Conservation (phyloP, 768 basidiomycete genomes). For the Hericium alpestre region DNA sequence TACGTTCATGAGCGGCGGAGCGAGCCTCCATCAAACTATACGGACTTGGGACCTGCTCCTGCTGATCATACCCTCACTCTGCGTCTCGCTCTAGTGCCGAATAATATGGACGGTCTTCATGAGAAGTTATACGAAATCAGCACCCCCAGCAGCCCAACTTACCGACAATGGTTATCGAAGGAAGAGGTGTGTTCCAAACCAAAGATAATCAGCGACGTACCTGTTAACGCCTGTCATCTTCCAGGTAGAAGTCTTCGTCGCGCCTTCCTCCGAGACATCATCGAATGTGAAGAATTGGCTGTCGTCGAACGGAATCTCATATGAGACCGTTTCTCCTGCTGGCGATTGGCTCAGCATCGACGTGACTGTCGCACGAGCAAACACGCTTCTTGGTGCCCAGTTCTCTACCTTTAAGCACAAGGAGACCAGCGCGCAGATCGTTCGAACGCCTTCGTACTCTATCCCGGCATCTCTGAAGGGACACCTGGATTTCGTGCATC, state of each 20-base stretch:
- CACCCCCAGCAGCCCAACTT: too few relatives aligned
- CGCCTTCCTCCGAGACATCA: conserved; percentile 15
- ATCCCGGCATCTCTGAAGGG: conserved; percentile 8
- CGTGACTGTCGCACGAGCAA: conserved; percentile 20
- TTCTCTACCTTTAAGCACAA: conserved; percentile 1
- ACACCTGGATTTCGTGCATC: conserved; percentile 13
- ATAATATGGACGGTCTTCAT: too few relatives aligned
- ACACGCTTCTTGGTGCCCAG: conserved; percentile 3
- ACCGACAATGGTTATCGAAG: too few relatives aligned
- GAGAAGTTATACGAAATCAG: too few relatives aligned
- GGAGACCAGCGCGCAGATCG: conserved; percentile 4
- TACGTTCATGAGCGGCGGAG: too few relatives aligned
- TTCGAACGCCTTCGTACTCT: conserved; percentile 1
- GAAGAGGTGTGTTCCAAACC: too few relatives aligned
- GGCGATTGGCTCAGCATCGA: conserved; percentile 21
- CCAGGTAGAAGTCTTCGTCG: conserved; percentile 3
- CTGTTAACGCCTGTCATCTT: too few relatives aligned
- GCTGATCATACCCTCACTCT: too few relatives aligned
- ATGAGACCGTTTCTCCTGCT: conserved; percentile 16
- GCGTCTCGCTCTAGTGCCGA: too few relatives aligned
- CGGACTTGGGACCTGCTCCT: too few relatives aligned
- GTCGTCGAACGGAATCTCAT: conserved; percentile 14
- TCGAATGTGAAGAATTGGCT: conserved; percentile 19
- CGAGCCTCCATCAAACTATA: too few relatives aligned
- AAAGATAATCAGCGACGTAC: too few relatives aligned